A percentile compares a stretch with the other conserved stretches of the same genome.
phyloP scores from a whole-genome alignment of 176 grass and related monocot genomes.

The Aechmea fasciata region DNA sequence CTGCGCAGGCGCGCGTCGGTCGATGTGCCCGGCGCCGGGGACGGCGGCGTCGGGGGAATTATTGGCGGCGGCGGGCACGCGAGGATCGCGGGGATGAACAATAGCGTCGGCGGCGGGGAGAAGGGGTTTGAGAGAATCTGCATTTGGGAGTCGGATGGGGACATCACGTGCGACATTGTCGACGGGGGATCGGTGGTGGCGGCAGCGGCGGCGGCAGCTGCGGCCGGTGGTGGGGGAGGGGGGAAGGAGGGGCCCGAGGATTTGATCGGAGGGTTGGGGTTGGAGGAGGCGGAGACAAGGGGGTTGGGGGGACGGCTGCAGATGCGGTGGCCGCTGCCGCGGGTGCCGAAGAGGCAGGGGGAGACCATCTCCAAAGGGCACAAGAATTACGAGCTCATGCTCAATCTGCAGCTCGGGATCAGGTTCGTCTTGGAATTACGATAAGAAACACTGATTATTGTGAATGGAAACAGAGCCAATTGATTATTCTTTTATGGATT shows the following conservation, averaged over 20 bases:
- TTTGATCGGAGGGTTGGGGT: conserved; percentile 15
- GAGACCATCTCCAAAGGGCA: conserved; percentile 78
- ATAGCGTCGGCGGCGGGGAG: conserved; percentile 39
- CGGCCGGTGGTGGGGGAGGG: conserved; percentile 13
- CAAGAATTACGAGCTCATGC: conserved; percentile 91
- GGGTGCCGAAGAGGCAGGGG: conserved; percentile 54
- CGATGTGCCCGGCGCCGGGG: conserved; percentile 7
- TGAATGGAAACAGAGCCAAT: too few relatives aligned
- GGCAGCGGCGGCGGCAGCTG: neutral
- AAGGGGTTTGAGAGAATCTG: conserved; percentile 59
- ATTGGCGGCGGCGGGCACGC: neutral
- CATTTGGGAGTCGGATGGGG: conserved; percentile 61
- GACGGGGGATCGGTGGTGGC: conserved; percentile 30
- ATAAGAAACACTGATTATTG: too few relatives aligned
- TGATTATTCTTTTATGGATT: too few relatives aligned
- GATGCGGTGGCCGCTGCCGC: conserved; percentile 39
- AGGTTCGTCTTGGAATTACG: conserved; percentile 31
- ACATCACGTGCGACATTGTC: conserved; percentile 64
- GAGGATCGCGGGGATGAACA: conserved; percentile 21
- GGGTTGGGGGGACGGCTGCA: conserved; percentile 16
- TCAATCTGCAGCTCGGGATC: conserved; percentile 95
- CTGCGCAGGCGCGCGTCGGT: neutral
- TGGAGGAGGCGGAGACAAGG: conserved; percentile 15
- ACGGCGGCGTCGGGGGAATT: neutral
- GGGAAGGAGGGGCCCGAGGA: conserved; percentile 12